Evolutionary conservation across 257 asterid species (phyloP).

Genomic region (Capsicum pubescens): DNA sequence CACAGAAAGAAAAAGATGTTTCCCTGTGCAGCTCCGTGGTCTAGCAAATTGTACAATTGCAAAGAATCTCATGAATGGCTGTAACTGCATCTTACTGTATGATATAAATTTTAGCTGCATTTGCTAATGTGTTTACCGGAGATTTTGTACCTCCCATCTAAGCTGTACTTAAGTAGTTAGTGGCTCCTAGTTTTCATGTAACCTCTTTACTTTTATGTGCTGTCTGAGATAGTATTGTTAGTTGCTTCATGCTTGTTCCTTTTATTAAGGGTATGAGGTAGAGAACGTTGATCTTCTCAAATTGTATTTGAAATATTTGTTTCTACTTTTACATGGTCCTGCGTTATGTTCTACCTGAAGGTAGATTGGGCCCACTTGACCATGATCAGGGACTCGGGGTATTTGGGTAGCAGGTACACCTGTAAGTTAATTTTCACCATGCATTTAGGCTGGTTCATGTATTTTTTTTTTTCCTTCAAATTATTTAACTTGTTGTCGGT

Average conservation of each 20-base stretch:
- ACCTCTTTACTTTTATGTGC: neutral
- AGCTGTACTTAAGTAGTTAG: neutral
- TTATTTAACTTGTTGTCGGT: too few species aligned
- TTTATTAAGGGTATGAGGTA: neutral
- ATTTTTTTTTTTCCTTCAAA: too few species aligned
- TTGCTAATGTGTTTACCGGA: slow-evolving; percentile 19
- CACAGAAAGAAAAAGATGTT: neutral
- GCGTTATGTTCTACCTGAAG: neutral
- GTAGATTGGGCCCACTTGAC: neutral
- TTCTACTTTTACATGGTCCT: neutral
- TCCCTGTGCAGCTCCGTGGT: neutral
- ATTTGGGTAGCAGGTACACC: neutral
- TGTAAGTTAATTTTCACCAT: neutral
- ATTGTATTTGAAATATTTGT: neutral
- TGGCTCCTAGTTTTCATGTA: slow-evolving; percentile 3
- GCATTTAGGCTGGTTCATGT: neutral
- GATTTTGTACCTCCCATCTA: slow-evolving; percentile 23
- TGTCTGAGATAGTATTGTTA: neutral
- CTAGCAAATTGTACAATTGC: slow-evolving; percentile 24
- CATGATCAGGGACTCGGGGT: neutral
- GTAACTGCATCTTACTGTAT: neutral
- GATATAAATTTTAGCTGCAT: neutral
- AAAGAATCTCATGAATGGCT: slow-evolving; percentile 12
- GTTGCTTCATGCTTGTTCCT: slow-evolving; percentile 6
- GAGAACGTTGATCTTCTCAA: neutral